Percentiles rank a stretch among this genome's conserved stretches.
Conservation (phyloP, 2,329 filamentous ascomycete genomes). For the Passalora sequoiae region DNA sequence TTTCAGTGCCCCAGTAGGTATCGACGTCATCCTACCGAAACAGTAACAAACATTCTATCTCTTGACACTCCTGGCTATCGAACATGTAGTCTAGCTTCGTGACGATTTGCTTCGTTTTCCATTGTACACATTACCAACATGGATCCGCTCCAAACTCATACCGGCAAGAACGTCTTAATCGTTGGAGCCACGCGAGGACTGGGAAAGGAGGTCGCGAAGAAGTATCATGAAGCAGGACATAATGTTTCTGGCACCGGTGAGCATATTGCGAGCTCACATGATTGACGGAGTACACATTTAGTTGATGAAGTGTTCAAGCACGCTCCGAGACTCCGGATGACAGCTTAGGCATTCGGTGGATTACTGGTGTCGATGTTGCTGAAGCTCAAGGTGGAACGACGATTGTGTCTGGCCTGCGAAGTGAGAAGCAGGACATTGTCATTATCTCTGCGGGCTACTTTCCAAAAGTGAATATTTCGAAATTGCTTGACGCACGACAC, state of each 20-base stretch:
- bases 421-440: conserved; percentile 38
- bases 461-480: too few relatives aligned
- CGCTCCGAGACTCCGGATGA: conserved; percentile 46
- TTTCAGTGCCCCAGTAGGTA: too few relatives aligned
- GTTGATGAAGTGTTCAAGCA: conserved; percentile 49
- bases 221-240: conserved; percentile 40
- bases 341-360: conserved; percentile 10
- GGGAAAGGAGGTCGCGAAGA: conserved; percentile 56
- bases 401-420: conserved; percentile 23
- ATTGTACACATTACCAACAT: neutral
- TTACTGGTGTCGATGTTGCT: conserved; percentile 21
- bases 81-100: neutral
- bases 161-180: conserved; percentile 48
- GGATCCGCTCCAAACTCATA: neutral
- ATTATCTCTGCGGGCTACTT: conserved; percentile 69
- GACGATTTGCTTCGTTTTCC: neutral
- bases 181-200: conserved; percentile 65
- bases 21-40: too few relatives aligned
- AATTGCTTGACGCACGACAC: too few relatives aligned
- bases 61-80: too few relatives aligned
- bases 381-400: conserved; percentile 19
- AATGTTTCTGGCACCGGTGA: conserved; percentile 2
- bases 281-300: too few relatives aligned
- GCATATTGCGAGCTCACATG: too few relatives aligned
- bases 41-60: too few relatives aligned